Conservation (phyloP, 441 rosid genomes). For the California macrophylla region DNA sequence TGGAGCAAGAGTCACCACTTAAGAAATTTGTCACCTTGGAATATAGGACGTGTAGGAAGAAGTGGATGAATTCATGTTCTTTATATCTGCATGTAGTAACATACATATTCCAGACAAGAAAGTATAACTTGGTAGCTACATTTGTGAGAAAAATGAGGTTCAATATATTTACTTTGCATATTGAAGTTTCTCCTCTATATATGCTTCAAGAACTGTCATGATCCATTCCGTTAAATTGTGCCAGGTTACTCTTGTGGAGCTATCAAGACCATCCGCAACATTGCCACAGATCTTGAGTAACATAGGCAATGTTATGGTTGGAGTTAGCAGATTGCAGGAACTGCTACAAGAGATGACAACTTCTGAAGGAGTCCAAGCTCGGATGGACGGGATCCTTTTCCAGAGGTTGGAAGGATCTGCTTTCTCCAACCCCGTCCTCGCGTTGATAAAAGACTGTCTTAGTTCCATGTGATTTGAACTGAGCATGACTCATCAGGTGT, state of each 20-base stretch:
- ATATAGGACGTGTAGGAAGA: neutral
- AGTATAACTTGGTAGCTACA: too few species aligned
- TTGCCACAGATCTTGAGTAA: constrained; percentile 65
- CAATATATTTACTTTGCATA: too few species aligned
- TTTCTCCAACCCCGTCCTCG: constrained; percentile 39
- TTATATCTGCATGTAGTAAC: neutral
- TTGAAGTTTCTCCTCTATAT: neutral
- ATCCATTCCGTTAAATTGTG: constrained; percentile 9
- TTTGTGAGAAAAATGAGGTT: neutral
- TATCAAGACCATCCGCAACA: constrained; percentile 65
- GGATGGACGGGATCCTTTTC: constrained; percentile 81
- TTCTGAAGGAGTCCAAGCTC: constrained; percentile 66
- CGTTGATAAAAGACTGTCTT: constrained; percentile 59
- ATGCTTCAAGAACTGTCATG: neutral
- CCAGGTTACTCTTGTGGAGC: constrained; percentile 73
- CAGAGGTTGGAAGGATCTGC: constrained; percentile 57
- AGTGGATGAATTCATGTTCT: neutral
- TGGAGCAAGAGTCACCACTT: too few species aligned
- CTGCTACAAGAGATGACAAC: constrained; percentile 45
- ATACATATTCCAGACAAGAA: too few species aligned
- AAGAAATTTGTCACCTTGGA: neutral
- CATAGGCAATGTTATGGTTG: constrained; percentile 55
- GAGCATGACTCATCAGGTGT: neutral
- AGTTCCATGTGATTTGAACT: constrained; percentile 41
- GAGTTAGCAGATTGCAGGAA: constrained; percentile 56